A percentile compares a stretch with the other conserved stretches of the same genome.
Evolutionary conservation across 2,329 filamentous ascomycete genomes (phyloP).

Genomic region (Alternaria metachromatica): DNA sequence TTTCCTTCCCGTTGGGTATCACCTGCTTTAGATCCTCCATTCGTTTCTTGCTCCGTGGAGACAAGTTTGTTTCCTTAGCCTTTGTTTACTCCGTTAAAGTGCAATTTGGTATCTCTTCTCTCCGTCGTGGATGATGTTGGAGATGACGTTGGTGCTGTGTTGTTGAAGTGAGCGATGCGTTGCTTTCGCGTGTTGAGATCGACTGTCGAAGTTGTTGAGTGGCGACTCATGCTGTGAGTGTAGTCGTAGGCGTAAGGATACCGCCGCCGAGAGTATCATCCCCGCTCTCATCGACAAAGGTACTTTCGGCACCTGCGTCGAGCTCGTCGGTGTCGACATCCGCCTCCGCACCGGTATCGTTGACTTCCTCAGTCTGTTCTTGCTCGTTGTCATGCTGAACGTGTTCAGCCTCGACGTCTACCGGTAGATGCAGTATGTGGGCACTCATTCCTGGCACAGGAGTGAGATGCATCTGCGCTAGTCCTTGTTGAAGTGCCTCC

Average conservation of each 20-base stretch:
- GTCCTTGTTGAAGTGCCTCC: constrained; percentile 4
- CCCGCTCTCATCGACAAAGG: constrained; percentile 35
- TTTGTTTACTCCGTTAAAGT: background rate
- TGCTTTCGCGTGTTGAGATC: background rate
- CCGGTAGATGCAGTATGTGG: constrained; percentile 3
- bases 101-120: background rate
- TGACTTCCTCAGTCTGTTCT: constrained; percentile 5
- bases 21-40: background rate
- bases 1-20: background rate
- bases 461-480: constrained; percentile 7
- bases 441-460: background rate
- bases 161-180: background rate
- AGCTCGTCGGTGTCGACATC: constrained; percentile 38
- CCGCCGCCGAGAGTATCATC: constrained; percentile 18
- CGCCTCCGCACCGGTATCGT: constrained; percentile 35
- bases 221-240: background rate
- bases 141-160: background rate
- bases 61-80: background rate
- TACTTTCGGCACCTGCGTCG: constrained; percentile 31
- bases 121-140: background rate
- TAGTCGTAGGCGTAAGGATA: constrained; percentile 27
- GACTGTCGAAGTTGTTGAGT: no score
- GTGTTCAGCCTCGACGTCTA: constrained; percentile 13
- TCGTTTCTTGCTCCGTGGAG: background rate
- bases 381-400: constrained; percentile 9